Evolutionary conservation across 139 green algal species (phyloP), one percentile per base, ranked within the genome.

Genomic region (Coelastrella sp.): DNA sequence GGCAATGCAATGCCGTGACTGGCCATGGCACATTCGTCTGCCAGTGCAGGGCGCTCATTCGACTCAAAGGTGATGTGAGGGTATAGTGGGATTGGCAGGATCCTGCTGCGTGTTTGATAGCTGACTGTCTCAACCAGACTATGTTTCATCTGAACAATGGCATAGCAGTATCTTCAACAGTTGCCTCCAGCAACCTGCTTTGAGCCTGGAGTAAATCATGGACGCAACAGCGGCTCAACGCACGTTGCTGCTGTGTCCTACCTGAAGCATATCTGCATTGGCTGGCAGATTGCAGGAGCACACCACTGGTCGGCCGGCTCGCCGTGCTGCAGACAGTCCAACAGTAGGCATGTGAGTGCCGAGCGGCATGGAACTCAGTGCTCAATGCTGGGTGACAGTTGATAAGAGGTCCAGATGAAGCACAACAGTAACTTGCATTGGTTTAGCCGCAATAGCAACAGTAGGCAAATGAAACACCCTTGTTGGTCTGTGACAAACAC

Each of bases 261-360:
- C 16, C 73, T 84, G 59, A 60, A 86, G 77, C 77, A 68, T 32
- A 57, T 86, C 87, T 77, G 77, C 64, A 64, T 57, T 23, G 6
- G 76, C 47, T 65, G 87, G 87, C 13, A 86, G 23, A 54, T 84
- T 76, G 86, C 86, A 90, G 58, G 86, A 90, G 75, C 74, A 85
- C 75, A 90, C 20, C n/a, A 90, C 86, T 5, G 86, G 86, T 17
- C 75, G 75, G 4, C 86, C 86, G 23, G 71, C 20, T 6, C 76
- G 75, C 58, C 64, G 60, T 22, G 86, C 86, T 85, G 82, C 57
- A 64, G 22, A 19, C 64, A 61, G 19, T 20, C 32, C 32, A 56
- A 19, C 7, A 32, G 60, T 32, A 73, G 22, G 16, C 11, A 5
- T 7, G 19, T 78, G 22, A 16, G 65, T 5, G 14, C 74, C 54